Evolutionary conservation across 1,139 yeast species (phyloP).

Genomic region (Taiozyma sp.): DNA sequence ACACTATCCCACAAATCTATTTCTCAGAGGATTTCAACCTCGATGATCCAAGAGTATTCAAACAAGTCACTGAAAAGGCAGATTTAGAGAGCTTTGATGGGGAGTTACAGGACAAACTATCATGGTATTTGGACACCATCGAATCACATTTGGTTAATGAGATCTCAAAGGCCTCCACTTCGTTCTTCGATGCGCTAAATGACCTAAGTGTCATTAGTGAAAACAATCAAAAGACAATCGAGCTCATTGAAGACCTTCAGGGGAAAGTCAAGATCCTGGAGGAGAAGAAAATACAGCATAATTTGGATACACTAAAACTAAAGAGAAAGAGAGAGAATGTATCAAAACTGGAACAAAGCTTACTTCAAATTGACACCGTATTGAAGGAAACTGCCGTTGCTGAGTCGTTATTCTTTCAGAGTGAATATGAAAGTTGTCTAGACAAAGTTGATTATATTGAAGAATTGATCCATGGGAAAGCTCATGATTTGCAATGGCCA

Average conservation of each 20-base stretch:
- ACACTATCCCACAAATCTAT: constrained; percentile 62
- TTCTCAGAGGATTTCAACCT: constrained; percentile 66
- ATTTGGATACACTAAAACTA: constrained; percentile 47
- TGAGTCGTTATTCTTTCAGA: constrained; percentile 39
- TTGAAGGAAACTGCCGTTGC: constrained; percentile 50
- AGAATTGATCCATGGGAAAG: constrained; percentile 49
- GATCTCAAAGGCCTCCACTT: constrained; percentile 77
- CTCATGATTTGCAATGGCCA: constrained; percentile 37
- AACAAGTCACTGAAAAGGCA: constrained; percentile 59
- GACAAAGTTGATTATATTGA: constrained; percentile 55
- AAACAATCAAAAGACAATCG: constrained; percentile 51
- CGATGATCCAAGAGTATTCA: constrained; percentile 85
- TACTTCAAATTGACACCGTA: constrained; percentile 58
- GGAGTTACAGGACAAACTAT: constrained; percentile 72
- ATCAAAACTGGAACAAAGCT: constrained; percentile 54
- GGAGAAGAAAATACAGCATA: constrained; percentile 45
- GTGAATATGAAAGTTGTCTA: constrained; percentile 41
- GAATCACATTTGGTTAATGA: constrained; percentile 79
- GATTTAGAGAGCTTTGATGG: constrained; percentile 30
- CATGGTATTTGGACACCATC: constrained; percentile 79
- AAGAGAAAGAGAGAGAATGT: constrained; percentile 56
- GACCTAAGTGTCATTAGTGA: constrained; percentile 59
- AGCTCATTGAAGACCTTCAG: constrained; percentile 42
- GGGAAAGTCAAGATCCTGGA: constrained; percentile 40
- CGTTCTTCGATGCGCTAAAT: constrained; percentile 80